Percentiles rank a stretch among this genome's conserved stretches.
phyloP scores from a whole-genome alignment of 2,329 filamentous ascomycete species.

The Phialocephala sp. region DNA sequence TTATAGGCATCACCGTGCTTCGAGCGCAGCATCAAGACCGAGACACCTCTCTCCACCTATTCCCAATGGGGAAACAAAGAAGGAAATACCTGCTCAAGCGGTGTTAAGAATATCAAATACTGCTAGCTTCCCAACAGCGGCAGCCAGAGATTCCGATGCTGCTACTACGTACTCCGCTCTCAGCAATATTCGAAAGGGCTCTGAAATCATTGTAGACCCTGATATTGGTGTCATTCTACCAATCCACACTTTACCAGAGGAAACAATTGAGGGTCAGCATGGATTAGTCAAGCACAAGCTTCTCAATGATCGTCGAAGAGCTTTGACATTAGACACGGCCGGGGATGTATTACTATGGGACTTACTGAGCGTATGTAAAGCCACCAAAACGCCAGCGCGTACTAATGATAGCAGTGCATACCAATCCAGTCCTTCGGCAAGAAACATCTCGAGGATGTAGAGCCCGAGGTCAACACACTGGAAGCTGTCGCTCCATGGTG shows the following conservation, averaged over 20 bases:
- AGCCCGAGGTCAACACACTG: slow-evolving; percentile 81
- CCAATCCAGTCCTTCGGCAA: slow-evolving; percentile 94
- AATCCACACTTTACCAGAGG: slow-evolving; percentile 71
- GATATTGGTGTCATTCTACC: slow-evolving; percentile 61
- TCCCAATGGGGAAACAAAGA: slow-evolving; percentile 50
- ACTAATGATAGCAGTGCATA: slow-evolving; percentile 65
- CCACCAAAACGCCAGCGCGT: slow-evolving; percentile 12
- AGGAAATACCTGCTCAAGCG: slow-evolving; percentile 77
- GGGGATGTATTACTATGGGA: slow-evolving; percentile 97
- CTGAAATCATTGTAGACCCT: slow-evolving; percentile 59
- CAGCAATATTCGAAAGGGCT: slow-evolving; percentile 58
- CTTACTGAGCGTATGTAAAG: slow-evolving; percentile 71
- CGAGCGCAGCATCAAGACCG: slow-evolving; percentile 49
- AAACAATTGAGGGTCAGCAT: slow-evolving; percentile 93
- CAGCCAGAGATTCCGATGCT: slow-evolving; percentile 59
- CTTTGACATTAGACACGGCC: slow-evolving; percentile 90
- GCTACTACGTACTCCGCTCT: slow-evolving; percentile 55
- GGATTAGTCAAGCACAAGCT: slow-evolving; percentile 92
- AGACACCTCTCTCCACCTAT: slow-evolving; percentile 45
- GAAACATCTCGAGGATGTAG: slow-evolving; percentile 89
- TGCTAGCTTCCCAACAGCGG: slow-evolving; percentile 70
- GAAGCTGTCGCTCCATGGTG: slow-evolving; percentile 97
- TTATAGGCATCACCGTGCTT: slow-evolving; percentile 56
- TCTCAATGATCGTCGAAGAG: slow-evolving; percentile 87
- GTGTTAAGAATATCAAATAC: slow-evolving; percentile 86